A percentile compares a stretch with the other conserved stretches of the same genome.
Evolutionary conservation across 2,329 filamentous ascomycete genomes (phyloP).

Genomic region (Polytolypa hystricis): DNA sequence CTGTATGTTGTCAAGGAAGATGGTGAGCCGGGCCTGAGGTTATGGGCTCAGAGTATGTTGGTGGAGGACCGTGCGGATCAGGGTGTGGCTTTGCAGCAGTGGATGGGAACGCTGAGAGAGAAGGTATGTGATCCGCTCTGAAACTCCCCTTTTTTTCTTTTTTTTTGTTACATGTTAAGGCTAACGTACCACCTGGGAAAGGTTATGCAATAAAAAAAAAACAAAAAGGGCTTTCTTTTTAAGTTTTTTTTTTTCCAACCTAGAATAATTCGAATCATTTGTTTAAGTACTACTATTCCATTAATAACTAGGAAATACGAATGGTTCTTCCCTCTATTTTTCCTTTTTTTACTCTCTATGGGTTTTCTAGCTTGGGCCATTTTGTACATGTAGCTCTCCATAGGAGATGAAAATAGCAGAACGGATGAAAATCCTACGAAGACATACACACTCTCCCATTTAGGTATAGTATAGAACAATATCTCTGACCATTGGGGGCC

Average conservation of each 20-base stretch:
- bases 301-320: neutral
- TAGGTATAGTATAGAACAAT: no score
- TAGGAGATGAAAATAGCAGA: no score
- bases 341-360: neutral
- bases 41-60: conserved; percentile 93
- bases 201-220: neutral
- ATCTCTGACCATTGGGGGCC: no score
- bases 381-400: no score
- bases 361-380: no score
- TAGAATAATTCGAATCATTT: neutral
- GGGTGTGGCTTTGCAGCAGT: conserved; percentile 83
- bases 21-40: conserved; percentile 83
- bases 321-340: neutral
- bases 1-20: conserved; percentile 91
- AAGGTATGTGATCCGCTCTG: conserved; percentile 54
- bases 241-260: no score
- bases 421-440: no score
- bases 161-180: neutral
- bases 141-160: neutral
- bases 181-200: neutral
- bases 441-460: no score
- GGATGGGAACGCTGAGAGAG: conserved; percentile 82
- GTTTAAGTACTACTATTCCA: neutral
- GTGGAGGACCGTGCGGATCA: conserved; percentile 94
- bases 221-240: neutral